phyloP scores from a whole-genome alignment of 305 asterid species.

The Petunia hybrid region DNA sequence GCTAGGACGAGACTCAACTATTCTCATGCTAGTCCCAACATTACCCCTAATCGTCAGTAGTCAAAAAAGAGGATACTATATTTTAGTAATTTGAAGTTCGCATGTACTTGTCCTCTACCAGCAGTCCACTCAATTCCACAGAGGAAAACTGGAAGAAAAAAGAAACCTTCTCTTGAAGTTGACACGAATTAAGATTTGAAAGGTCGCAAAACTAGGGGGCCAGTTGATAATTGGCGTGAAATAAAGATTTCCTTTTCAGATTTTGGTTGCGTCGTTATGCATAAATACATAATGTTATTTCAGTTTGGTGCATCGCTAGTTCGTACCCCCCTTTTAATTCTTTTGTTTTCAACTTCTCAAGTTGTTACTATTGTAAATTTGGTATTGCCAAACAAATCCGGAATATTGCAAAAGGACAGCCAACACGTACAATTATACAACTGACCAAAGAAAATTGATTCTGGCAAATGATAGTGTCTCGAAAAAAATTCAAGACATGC shows the following conservation, averaged over 20 bases:
- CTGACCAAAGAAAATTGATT: not conserved
- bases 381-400: not conserved
- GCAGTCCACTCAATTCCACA: not conserved
- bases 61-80: not conserved
- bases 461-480: no score
- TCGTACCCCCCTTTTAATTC: not conserved
- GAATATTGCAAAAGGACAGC: not conserved
- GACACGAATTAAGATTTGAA: not conserved
- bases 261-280: not conserved
- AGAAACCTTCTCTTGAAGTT: not conserved
- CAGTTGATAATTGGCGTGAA: conserved; percentile 3
- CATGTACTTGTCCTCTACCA: not conserved
- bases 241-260: not conserved
- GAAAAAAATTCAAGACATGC: not conserved
- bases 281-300: not conserved
- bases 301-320: not conserved
- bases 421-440: no score
- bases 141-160: not conserved
- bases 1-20: not conserved
- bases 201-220: conserved; percentile 1
- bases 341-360: not conserved
- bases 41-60: not conserved
- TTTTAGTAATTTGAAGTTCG: not conserved
- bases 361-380: not conserved
- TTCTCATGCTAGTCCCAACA: not conserved